Conservation (phyloP, 768 basidiomycete genomes). For the Lactarius trivialis region DNA sequence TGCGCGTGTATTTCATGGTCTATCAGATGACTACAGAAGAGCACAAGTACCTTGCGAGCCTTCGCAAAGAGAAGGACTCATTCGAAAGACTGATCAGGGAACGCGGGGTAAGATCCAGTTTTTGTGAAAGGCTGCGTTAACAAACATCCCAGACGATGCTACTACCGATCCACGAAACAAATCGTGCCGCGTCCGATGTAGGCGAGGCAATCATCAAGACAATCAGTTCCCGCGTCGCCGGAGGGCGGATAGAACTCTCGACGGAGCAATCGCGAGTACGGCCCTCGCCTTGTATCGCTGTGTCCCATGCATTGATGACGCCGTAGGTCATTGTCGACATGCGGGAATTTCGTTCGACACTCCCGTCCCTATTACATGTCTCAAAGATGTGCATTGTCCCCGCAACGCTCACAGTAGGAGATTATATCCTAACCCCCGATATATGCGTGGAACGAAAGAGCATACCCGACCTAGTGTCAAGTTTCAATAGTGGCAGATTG, state of each 20-base stretch:
- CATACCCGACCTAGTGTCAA: conserved; percentile 83
- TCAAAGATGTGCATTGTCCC: conserved; percentile 77
- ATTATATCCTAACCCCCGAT: conserved; percentile 92
- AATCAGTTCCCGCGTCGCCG: conserved; percentile 80
- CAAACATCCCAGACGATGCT: conserved; percentile 66
- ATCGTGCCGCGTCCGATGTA: conserved; percentile 32
- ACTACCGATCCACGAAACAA: conserved; percentile 69
- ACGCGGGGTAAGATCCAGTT: conserved; percentile 59
- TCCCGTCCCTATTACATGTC: conserved; percentile 87
- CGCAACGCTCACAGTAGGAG: conserved; percentile 88
- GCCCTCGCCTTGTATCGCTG: neutral
- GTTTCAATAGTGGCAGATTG: conserved; percentile 92
- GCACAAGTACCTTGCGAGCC: conserved; percentile 85
- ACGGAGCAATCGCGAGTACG: conserved; percentile 59
- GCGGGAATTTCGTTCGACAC: conserved; percentile 89
- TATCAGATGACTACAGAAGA: conserved; percentile 92
- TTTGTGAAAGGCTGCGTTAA: neutral
- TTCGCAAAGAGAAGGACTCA: conserved; percentile 87
- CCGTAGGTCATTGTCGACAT: conserved; percentile 89
- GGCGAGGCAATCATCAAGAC: conserved; percentile 66
- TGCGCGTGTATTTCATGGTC: conserved; percentile 94
- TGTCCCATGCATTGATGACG: neutral
- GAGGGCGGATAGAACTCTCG: conserved; percentile 65
- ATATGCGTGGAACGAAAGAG: conserved; percentile 97
- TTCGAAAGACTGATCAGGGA: conserved; percentile 92